These are phyloP conservation scores for Ascochyta lentis DNA, from an alignment of 2,329 filamentous ascomycete genomes.

Conservation along the genomic window DNA sequence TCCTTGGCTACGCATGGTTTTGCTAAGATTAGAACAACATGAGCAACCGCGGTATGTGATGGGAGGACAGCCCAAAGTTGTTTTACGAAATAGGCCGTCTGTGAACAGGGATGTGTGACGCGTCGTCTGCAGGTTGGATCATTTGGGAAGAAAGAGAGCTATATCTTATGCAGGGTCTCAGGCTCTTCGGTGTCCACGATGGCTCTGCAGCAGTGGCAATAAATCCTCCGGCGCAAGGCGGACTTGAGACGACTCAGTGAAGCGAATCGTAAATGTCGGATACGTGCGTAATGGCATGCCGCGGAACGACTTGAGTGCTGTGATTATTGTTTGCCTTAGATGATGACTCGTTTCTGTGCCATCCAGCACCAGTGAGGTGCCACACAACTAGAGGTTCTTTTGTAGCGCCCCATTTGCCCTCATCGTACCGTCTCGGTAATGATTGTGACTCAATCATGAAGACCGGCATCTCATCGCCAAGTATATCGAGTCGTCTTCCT, in stretches of 20 bases:
- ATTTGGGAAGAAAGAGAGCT: neutral
- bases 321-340: neutral
- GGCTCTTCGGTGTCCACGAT: constrained; percentile 18
- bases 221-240: constrained; percentile 1
- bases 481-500: neutral
- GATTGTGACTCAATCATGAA: constrained; percentile 1
- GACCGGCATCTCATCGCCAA: neutral
- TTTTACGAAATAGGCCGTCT: neutral
- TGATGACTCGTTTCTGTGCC: neutral
- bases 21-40: constrained; percentile 14
- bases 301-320: neutral
- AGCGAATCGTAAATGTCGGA: neutral
- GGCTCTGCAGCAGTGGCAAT: constrained; percentile 11
- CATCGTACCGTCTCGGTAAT: constrained; percentile 3
- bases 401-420: neutral
- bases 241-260: neutral
- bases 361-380: neutral
- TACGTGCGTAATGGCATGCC: neutral
- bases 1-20: constrained; percentile 2
- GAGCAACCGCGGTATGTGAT: constrained; percentile 3
- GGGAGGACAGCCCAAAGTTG: neutral
- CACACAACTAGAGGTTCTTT: neutral
- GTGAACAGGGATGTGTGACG: constrained; percentile 11
- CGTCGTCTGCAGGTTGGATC: constrained; percentile 13
- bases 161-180: constrained; percentile 5